Evolutionary conservation across 2,329 filamentous ascomycete species (phyloP).

Genomic region (Teratosphaeria pseudoeucalypti): DNA sequence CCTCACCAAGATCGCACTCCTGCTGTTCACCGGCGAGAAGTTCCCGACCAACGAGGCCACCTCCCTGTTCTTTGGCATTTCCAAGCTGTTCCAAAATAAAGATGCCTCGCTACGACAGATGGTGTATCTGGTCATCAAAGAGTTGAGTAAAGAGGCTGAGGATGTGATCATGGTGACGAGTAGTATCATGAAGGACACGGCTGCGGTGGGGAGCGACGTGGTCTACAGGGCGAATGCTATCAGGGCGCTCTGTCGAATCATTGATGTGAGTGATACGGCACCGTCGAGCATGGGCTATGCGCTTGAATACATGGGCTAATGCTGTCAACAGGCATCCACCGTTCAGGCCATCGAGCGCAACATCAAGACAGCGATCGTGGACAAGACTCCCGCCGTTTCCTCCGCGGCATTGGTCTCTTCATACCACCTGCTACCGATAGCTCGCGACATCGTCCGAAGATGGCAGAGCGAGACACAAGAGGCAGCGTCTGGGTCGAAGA

Average conservation of each 20-base stretch:
- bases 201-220: slow-evolving; percentile 84
- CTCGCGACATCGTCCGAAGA: slow-evolving; percentile 85
- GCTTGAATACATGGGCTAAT: not conserved
- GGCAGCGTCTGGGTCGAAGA: slow-evolving; percentile 82
- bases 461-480: slow-evolving; percentile 99
- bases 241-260: slow-evolving; percentile 87
- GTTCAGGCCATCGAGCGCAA: slow-evolving; percentile 96
- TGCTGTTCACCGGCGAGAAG: slow-evolving; percentile 92
- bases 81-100: slow-evolving; percentile 99
- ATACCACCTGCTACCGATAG: slow-evolving; percentile 93
- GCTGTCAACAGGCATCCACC: slow-evolving; percentile 61
- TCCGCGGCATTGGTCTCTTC: slow-evolving; percentile 93
- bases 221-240: slow-evolving; percentile 95
- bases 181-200: slow-evolving; percentile 99
- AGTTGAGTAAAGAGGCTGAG: slow-evolving; percentile 87
- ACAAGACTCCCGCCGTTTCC: slow-evolving; percentile 95
- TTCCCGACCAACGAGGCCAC: slow-evolving; percentile 97
- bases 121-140: slow-evolving; percentile 97
- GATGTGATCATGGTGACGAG: slow-evolving; percentile 99
- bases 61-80: slow-evolving; percentile 96
- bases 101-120: slow-evolving; percentile 96
- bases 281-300: too few species aligned
- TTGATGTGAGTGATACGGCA: slow-evolving; percentile 56
- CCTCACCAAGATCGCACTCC: slow-evolving; percentile 90
- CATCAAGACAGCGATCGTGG: slow-evolving; percentile 98